Base-by-base conservation (phyloP, 2,329 filamentous ascomycete genomes). In the Diaporthe sp. region DNA sequence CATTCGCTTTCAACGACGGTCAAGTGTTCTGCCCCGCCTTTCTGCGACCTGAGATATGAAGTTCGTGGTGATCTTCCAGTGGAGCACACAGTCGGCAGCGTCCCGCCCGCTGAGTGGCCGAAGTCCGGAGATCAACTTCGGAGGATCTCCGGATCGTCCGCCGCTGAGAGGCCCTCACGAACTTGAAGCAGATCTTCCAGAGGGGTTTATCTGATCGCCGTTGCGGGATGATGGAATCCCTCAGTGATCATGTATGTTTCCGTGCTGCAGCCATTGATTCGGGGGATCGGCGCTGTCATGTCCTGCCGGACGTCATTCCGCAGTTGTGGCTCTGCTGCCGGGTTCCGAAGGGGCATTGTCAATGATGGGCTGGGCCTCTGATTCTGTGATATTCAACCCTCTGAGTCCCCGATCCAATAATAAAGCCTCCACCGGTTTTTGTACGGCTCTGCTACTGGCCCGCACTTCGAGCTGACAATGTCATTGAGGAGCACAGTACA, bases 231-330 rank as follows among this genome's bases (percentile, higher is more conserved):
- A 12, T n/a, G 45, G 13, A 67, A 7, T 9, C 33, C 4, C 19
- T 52, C 15, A 30, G 45, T 4, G 38, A 45, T 13, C 33, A 13
- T 13, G 12, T 17, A 7, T 38, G n/a, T 67, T 13, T 10, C 6
- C 42, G 28, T 38, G 30, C 5, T 35, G 30, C 40, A 33, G 40
- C 40, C 19, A 33, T 15, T 8, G n/a, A 38, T 30, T 52, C 42
- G 64, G 25, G n/a, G n/a, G 64, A 68, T 68, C 64, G 30, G 33
- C 64, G 47, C 64, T 68, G 64, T 68, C 64, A 68, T 40, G 64
- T 10, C 64, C 64, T 67, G 33, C 13, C 64, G 30, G 15, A 67
- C 64, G 64, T 68, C 64, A 68, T 68, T 25, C 64, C 30, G 64
- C 47, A 54, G 33, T 40, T 30, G 47, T 54, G 47, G 40, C 47